These are phyloP conservation scores for Mortierella sp. DNA, from an alignment of 371 early-diverging fungal genomes.

Conservation along the genomic window DNA sequence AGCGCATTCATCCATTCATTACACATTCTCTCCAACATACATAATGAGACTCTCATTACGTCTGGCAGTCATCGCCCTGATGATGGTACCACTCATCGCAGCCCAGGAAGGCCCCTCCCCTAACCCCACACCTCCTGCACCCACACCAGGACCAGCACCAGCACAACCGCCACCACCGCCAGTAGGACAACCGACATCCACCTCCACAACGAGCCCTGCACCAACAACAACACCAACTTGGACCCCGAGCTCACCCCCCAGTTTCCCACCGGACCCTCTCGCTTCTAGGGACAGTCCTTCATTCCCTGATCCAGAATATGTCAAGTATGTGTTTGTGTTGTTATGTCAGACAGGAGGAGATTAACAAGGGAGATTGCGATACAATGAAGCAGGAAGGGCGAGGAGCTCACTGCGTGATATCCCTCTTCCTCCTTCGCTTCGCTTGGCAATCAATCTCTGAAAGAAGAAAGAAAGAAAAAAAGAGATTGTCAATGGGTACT, in stretches of 20 bases:
- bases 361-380: too few species aligned
- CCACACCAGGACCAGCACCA: background rate
- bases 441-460: background rate
- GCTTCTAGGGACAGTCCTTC: slow-evolving; percentile 29
- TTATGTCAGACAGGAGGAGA: too few species aligned
- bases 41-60: slow-evolving; percentile 2
- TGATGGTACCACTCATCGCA: background rate
- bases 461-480: background rate
- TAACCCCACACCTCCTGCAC: background rate
- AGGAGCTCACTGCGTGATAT: background rate
- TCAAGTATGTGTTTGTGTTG: slow-evolving; percentile 31
- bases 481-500: background rate
- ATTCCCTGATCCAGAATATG: slow-evolving; percentile 56
- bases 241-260: slow-evolving; percentile 19
- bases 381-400: background rate
- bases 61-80: background rate
- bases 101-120: background rate
- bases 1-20: background rate
- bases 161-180: background rate
- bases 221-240: slow-evolving; percentile 14
- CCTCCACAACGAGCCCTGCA: background rate
- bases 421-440: background rate
- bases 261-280: slow-evolving; percentile 20
- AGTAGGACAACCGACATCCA: background rate
- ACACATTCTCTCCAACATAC: background rate